Conservation (phyloP, 805 yeast species). For the Candida gorgasii region DNA sequence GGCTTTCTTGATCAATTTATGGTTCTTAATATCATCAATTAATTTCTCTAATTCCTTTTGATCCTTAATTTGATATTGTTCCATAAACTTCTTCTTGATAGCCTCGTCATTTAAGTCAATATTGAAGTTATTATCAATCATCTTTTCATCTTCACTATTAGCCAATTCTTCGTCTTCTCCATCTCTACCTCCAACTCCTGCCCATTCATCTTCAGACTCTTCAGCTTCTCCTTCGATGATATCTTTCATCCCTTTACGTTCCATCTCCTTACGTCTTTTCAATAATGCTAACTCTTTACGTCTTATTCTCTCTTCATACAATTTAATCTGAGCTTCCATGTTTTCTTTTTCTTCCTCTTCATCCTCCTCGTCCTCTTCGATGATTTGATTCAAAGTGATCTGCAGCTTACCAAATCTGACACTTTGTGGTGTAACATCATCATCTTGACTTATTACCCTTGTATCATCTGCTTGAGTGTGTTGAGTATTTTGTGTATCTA, state of each 20-base stretch:
- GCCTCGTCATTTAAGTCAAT: slow-evolving; percentile 58
- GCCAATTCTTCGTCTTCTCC: slow-evolving; percentile 56
- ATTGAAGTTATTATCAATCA: slow-evolving; percentile 71
- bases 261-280: slow-evolving; percentile 51
- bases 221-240: slow-evolving; percentile 82
- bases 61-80: slow-evolving; percentile 63
- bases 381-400: slow-evolving; percentile 18
- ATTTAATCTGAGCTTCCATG: slow-evolving; percentile 30
- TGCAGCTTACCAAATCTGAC: slow-evolving; percentile 25
- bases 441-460: slow-evolving; percentile 5
- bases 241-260: slow-evolving; percentile 54
- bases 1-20: slow-evolving; percentile 57
- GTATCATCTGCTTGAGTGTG: slow-evolving; percentile 5
- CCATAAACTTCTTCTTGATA: slow-evolving; percentile 56
- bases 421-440: slow-evolving; percentile 24
- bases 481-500: neutral
- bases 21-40: slow-evolving; percentile 70
- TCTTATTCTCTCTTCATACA: slow-evolving; percentile 39
- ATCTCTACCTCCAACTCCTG: slow-evolving; percentile 75
- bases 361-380: slow-evolving; percentile 20
- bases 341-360: slow-evolving; percentile 27
- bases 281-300: slow-evolving; percentile 34
- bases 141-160: slow-evolving; percentile 73
- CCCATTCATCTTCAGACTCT: slow-evolving; percentile 89
- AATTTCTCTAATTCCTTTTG: slow-evolving; percentile 64